phyloP scores from a whole-genome alignment of 2,329 filamentous ascomycete genomes.

The Magnaporthiopsis rhizophila region DNA sequence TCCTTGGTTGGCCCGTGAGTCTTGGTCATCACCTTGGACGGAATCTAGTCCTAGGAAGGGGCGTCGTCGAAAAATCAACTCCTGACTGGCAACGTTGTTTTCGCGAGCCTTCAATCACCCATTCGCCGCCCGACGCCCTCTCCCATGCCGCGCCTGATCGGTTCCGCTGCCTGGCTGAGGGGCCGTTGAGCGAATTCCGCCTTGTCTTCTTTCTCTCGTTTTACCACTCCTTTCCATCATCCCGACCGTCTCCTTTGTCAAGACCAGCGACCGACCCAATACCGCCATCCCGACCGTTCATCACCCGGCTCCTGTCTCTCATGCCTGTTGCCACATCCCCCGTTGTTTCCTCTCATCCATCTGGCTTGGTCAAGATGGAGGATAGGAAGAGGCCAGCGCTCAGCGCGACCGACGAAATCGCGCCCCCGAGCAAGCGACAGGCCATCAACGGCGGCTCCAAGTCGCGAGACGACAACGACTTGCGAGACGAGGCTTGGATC shows the following conservation, averaged over 20 bases:
- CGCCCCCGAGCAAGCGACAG: constrained; percentile 86
- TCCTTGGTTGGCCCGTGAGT: neutral
- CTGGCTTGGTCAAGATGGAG: constrained; percentile 93
- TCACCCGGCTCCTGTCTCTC: constrained; percentile 44
- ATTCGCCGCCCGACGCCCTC: neutral
- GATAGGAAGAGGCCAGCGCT: constrained; percentile 94
- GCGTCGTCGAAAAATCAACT: constrained; percentile 3
- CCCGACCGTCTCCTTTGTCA: neutral
- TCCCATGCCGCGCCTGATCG: neutral
- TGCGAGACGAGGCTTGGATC: constrained; percentile 54
- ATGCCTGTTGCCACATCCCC: constrained; percentile 80
- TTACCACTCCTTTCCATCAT: constrained; percentile 24
- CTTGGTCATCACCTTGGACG: neutral
- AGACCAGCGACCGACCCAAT: constrained; percentile 19
- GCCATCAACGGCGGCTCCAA: constrained; percentile 71
- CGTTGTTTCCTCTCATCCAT: constrained; percentile 59
- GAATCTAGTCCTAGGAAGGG: neutral
- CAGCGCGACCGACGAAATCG: constrained; percentile 70
- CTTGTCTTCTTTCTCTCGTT: constrained; percentile 16
- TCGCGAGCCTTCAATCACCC: neutral
- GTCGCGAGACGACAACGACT: constrained; percentile 47
- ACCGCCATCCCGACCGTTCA: constrained; percentile 14
- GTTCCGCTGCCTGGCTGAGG: constrained; percentile 1
- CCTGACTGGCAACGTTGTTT: neutral
- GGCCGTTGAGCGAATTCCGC: neutral